Conservation (phyloP, 1,284 basidiomycete genomes). For the Chiua sp. region DNA sequence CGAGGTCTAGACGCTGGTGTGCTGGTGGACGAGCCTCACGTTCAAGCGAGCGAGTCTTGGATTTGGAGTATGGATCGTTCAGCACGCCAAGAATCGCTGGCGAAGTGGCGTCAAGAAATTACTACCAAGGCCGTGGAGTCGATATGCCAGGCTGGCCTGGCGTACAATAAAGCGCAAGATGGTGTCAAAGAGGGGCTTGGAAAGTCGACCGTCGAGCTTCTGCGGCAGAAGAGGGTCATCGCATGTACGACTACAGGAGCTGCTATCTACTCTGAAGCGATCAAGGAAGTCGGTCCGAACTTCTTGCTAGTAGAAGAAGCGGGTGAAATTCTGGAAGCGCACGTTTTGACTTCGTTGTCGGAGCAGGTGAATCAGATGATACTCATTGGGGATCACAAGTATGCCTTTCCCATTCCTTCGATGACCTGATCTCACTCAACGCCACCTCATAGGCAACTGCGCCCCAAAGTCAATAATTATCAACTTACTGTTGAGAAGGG, state of each 20-base stretch:
- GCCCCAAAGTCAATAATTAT: conserved; percentile 72
- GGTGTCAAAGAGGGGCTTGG: conserved; percentile 43
- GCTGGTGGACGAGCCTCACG: conserved; percentile 35
- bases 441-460: conserved; percentile 54
- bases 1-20: conserved; percentile 48
- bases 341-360: conserved; percentile 62
- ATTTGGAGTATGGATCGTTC: conserved; percentile 51
- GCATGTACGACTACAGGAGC: conserved; percentile 72
- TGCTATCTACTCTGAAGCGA: conserved; percentile 56
- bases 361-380: conserved; percentile 54
- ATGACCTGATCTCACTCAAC: neutral
- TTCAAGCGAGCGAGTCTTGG: conserved; percentile 28
- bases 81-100: conserved; percentile 38
- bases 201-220: conserved; percentile 40
- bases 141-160: conserved; percentile 39
- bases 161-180: conserved; percentile 48
- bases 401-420: conserved; percentile 23
- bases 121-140: conserved; percentile 41
- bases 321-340: conserved; percentile 71
- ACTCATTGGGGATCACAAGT: conserved; percentile 76
- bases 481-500: conserved; percentile 66
- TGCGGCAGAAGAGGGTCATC: conserved; percentile 57
- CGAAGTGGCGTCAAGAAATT: conserved; percentile 48
- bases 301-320: conserved; percentile 72
- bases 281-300: conserved; percentile 51